These are phyloP conservation scores for Chrysoporthe puriensis DNA, from an alignment of 2,329 filamentous ascomycete genomes.

Conservation along the genomic window DNA sequence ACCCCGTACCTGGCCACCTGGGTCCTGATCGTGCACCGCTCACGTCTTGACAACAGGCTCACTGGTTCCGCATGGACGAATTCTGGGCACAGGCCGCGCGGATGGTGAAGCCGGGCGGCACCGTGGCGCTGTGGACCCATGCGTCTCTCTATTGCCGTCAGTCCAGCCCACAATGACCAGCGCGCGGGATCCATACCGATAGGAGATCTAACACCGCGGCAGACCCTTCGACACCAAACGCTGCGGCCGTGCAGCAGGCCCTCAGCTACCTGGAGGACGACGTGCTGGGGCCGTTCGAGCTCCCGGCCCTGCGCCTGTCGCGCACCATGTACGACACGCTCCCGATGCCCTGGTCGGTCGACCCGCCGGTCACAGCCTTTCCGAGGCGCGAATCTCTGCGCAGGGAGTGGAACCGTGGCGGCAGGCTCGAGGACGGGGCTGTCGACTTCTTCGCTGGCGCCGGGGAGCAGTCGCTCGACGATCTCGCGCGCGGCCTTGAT, in stretches of 20 bases:
- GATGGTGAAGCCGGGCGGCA: constrained; percentile 52
- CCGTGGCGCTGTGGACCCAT: constrained; percentile 48
- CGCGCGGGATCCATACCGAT: not conserved
- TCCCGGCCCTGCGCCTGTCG: constrained; percentile 42
- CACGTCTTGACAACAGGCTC: constrained; percentile 36
- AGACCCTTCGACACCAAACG: constrained; percentile 43
- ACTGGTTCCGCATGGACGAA: constrained; percentile 54
- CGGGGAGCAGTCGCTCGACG: constrained; percentile 31
- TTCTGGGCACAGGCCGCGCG: constrained; percentile 50
- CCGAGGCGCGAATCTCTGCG: constrained; percentile 36
- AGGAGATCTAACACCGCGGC: not conserved
- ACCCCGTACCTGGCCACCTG: too few relatives aligned
- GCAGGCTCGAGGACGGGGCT: constrained; percentile 32
- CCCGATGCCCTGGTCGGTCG: constrained; percentile 47
- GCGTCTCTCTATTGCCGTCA: constrained; percentile 36
- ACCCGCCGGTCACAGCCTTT: constrained; percentile 25
- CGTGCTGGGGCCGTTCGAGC: constrained; percentile 41
- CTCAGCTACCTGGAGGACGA: constrained; percentile 42
- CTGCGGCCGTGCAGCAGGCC: constrained; percentile 39
- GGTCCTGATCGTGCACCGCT: not conserved
- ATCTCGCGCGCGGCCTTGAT: constrained; percentile 34
- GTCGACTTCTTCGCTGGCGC: constrained; percentile 36
- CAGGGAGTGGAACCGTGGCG: constrained; percentile 42
- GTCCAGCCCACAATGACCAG: not conserved
- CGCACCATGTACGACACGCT: constrained; percentile 45